Percentiles rank a stretch among this genome's conserved stretches.
Evolutionary conservation across 2,329 filamentous ascomycete genomes (phyloP).

Genomic region (Penicillium brevicompactum): DNA sequence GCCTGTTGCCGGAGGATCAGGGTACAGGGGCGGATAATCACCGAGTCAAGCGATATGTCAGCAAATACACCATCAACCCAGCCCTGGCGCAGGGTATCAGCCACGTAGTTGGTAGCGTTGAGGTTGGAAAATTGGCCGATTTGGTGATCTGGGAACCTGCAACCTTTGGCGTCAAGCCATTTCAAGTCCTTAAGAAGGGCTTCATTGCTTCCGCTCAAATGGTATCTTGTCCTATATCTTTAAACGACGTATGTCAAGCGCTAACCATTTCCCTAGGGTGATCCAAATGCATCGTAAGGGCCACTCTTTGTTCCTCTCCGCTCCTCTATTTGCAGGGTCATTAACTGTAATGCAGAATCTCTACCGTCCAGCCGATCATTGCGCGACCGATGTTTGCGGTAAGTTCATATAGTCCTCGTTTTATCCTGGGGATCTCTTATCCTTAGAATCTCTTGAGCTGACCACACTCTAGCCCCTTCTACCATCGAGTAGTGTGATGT

Average conservation of each 20-base stretch:
- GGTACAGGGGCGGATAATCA: constrained; percentile 84
- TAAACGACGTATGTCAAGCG: no score
- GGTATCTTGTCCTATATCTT: no score
- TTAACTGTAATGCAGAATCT: constrained; percentile 57
- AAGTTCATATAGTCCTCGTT: no score
- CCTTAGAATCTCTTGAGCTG: no score
- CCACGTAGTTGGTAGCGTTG: constrained; percentile 82
- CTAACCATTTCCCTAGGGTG: constrained; percentile 53
- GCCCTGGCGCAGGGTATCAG: constrained; percentile 87
- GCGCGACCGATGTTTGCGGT: constrained; percentile 82
- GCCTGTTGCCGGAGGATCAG: constrained; percentile 73
- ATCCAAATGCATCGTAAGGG: constrained; percentile 66
- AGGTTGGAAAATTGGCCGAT: constrained; percentile 88
- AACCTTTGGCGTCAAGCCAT: constrained; percentile 86
- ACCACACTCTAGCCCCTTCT: constrained; percentile 48
- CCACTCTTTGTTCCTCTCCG: no score
- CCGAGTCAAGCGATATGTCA: constrained; percentile 87
- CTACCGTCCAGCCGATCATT: constrained; percentile 81
- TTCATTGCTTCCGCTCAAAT: constrained; percentile 82
- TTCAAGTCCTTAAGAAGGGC: constrained; percentile 80
- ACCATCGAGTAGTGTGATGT: constrained; percentile 75
- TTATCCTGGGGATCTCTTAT: no score
- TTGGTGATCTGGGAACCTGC: constrained; percentile 83
- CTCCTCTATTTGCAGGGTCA: no score
- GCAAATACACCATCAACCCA: constrained; percentile 96